Conservation (phyloP, 208 protist genomes). For the Crithidia thermophila region DNA sequence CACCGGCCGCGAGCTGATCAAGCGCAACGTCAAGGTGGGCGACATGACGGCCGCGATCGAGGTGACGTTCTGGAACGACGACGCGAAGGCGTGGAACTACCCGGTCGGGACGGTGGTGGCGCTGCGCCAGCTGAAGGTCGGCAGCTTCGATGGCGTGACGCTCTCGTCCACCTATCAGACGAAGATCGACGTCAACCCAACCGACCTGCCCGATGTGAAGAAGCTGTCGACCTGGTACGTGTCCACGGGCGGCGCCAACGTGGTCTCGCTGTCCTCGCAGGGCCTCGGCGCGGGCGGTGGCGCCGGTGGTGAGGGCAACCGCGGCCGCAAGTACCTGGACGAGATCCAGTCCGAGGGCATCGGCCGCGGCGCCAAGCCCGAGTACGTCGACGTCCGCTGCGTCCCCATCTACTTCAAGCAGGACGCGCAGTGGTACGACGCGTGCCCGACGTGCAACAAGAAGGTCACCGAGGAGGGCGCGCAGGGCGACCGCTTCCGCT, state of each 20-base stretch:
- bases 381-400: slow-evolving; percentile 89
- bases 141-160: slow-evolving; percentile 86
- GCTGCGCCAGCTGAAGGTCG: slow-evolving; percentile 83
- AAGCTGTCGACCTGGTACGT: slow-evolving; percentile 87
- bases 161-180: slow-evolving; percentile 86
- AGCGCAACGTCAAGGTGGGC: slow-evolving; percentile 80
- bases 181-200: slow-evolving; percentile 80
- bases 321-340: slow-evolving; percentile 86
- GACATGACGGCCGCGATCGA: slow-evolving; percentile 85
- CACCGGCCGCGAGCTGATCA: slow-evolving; percentile 80
- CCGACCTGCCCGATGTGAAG: slow-evolving; percentile 77
- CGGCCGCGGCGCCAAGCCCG: slow-evolving; percentile 77
- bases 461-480: slow-evolving; percentile 87
- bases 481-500: slow-evolving; percentile 79
- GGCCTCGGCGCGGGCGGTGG: slow-evolving; percentile 38
- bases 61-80: slow-evolving; percentile 91
- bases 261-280: slow-evolving; percentile 71
- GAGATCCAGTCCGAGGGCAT: slow-evolving; percentile 79
- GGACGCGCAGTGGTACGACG: slow-evolving; percentile 91
- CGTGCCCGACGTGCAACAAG: slow-evolving; percentile 92
- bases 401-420: slow-evolving; percentile 92
- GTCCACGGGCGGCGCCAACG: slow-evolving; percentile 80
- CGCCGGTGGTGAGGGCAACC: slow-evolving; percentile 59
- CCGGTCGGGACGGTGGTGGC: slow-evolving; percentile 76
- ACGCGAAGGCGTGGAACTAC: slow-evolving; percentile 73